A percentile compares a stretch with the other conserved stretches of the same genome.
Conservation (phyloP, 2,329 filamentous ascomycete genomes). For the Davidsoniella neocaledoniae region DNA sequence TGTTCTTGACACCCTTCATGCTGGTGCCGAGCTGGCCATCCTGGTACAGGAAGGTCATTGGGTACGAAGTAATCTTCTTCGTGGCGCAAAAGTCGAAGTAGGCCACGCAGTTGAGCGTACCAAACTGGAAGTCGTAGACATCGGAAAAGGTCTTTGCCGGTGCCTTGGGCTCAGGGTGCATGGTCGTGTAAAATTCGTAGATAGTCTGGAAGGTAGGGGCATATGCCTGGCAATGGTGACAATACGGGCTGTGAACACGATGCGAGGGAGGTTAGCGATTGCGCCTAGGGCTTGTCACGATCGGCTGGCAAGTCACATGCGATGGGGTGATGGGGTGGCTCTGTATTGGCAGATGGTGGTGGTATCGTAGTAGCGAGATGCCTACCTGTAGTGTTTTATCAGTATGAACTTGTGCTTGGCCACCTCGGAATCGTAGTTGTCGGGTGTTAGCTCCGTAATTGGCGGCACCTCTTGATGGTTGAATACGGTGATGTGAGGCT, state of each 20-base stretch:
- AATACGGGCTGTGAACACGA: slow-evolving; percentile 32
- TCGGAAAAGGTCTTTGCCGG: slow-evolving; percentile 48
- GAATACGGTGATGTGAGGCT: slow-evolving; percentile 36
- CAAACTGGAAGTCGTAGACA: slow-evolving; percentile 85
- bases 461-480: slow-evolving; percentile 51
- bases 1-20: slow-evolving; percentile 49
- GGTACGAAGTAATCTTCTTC: slow-evolving; percentile 52
- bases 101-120: slow-evolving; percentile 67
- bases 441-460: slow-evolving; percentile 40
- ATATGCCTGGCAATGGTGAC: slow-evolving; percentile 59
- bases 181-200: slow-evolving; percentile 91
- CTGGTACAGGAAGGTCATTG: slow-evolving; percentile 65
- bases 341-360: neutral
- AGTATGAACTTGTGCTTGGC: slow-evolving; percentile 36
- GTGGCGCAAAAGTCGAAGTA: slow-evolving; percentile 61
- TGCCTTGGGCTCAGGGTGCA: slow-evolving; percentile 47
- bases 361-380: neutral
- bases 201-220: slow-evolving; percentile 79
- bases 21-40: slow-evolving; percentile 52
- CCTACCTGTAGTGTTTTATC: slow-evolving; percentile 53
- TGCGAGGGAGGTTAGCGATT: slow-evolving; percentile 15
- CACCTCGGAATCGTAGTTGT: slow-evolving; percentile 39
- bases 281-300: too few species aligned
- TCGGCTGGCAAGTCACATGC: too few species aligned
- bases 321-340: neutral